Evolutionary conservation across 2,329 filamentous ascomycete genomes (phyloP).

Genomic region (Cytospora mali): DNA sequence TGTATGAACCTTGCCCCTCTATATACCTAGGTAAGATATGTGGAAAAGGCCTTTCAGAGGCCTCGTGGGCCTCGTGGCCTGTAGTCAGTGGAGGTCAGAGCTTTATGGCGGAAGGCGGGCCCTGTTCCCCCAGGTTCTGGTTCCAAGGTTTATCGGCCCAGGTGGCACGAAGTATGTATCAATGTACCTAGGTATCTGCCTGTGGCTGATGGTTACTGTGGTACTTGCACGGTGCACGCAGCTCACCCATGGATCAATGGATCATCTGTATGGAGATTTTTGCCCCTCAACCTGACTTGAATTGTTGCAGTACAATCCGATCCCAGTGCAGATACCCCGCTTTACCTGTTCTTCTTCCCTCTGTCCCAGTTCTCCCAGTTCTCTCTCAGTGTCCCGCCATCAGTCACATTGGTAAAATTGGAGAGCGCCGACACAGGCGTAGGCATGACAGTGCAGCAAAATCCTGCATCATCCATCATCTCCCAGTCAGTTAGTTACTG

Average conservation of each 20-base stretch:
- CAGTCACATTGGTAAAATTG: background rate
- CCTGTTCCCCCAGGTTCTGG: background rate
- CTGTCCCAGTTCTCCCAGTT: background rate
- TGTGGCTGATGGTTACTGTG: background rate
- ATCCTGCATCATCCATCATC: background rate
- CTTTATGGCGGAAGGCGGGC: background rate
- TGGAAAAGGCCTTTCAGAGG: too few relatives aligned
- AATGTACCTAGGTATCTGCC: too few relatives aligned
- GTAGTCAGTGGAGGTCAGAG: background rate
- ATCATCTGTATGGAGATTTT: too few relatives aligned
- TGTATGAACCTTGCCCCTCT: too few relatives aligned
- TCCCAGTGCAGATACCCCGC: background rate
- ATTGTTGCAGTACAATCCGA: too few relatives aligned
- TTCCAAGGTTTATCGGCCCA: background rate
- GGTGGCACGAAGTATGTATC: background rate
- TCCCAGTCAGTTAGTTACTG: background rate
- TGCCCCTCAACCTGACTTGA: too few relatives aligned
- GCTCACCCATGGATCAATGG: too few relatives aligned
- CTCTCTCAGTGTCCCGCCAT: background rate
- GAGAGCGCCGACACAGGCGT: background rate
- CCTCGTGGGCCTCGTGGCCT: background rate
- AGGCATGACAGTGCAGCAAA: background rate
- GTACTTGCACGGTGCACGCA: background rate
- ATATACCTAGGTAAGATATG: too few relatives aligned
- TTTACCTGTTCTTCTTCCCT: background rate